Base-by-base conservation (phyloP, 495 filamentous ascomycete genomes). In the Penicillium angulare region DNA sequence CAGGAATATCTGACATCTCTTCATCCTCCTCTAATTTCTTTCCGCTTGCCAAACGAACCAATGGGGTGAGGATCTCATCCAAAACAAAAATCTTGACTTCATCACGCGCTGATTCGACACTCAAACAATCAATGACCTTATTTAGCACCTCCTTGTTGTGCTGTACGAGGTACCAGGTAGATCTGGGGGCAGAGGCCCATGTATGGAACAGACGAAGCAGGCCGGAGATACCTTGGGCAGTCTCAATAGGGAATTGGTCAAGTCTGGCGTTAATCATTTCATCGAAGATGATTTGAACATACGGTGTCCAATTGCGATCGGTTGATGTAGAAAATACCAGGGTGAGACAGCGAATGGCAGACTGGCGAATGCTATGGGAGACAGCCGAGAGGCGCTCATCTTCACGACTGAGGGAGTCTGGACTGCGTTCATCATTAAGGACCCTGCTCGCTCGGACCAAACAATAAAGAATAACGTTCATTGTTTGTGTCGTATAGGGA, bases 41-140 rank as follows among this genome's bases (percentile, higher is more conserved):
- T 63, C 57, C 71, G 48, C 61, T 73, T 4, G 83, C 76, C 27
- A 86, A 65, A 7, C 70, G 64, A 39, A 89, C 72, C 42, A 96
- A 75, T 26, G 74, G 72, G 8, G 65, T 56, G 34, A 97, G 58
- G 35, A 96, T 84, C 12, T 87, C 71, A 49, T 81, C 79, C 17
- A 98, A 71, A 1, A 91, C 80, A 62, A 88, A 96, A 0, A 87
- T 61, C 55, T 92, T 92, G 52, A 97, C 92, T 47, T 91, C 86
- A 53, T 96, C 90, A 61, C 91, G 95, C 6, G 86, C 82, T 31
- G 87, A 92, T 34, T 83, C 80, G 5, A 88, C 76, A 1, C 74
- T 77, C 12, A 97, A 67, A 58, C 84, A 87, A 50, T 89, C 84
- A 32, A 88, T 77, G 34, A 96, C 66, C 55, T 83, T 85, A 7